phyloP scores from a whole-genome alignment of 2,329 filamentous ascomycete genomes.

The Sphaerulina musiva region DNA sequence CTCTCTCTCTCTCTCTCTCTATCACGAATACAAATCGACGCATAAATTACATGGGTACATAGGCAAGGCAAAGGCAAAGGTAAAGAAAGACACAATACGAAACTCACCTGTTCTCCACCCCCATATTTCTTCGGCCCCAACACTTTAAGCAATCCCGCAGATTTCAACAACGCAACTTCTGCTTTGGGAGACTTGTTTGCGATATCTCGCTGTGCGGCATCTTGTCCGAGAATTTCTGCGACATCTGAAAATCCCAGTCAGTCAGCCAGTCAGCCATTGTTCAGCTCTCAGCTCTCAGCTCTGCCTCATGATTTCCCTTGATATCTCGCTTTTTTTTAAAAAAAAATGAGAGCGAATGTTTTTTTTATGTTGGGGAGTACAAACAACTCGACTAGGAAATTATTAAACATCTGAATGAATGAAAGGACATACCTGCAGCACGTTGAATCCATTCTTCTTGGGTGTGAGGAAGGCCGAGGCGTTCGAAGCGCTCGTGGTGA shows the following conservation, averaged over 20 bases:
- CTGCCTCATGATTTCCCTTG: no score
- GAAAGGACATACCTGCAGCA: constrained; percentile 26
- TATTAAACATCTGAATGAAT: not conserved
- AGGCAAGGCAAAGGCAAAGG: no score
- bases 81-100: not conserved
- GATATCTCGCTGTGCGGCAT: constrained; percentile 44
- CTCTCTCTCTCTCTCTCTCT: no score
- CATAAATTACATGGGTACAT: no score
- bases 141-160: constrained; percentile 46
- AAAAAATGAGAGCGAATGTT: no score
- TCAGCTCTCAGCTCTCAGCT: not conserved
- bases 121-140: constrained; percentile 48
- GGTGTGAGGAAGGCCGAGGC: constrained; percentile 34
- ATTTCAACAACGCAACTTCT: constrained; percentile 48
- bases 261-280: no score
- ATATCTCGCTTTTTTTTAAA: no score
- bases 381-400: no score
- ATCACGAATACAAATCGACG: no score
- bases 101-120: constrained; percentile 40
- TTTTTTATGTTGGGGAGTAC: not conserved
- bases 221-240: constrained; percentile 44
- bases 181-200: constrained; percentile 49
- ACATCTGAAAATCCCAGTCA: no score
- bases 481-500: constrained; percentile 23
- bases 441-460: constrained; percentile 44